Percentiles rank a stretch among this genome's conserved stretches.
These are phyloP conservation scores for Fusarium pseudoanthophilum DNA, from an alignment of 2,329 filamentous ascomycete genomes.

Conservation along the genomic window DNA sequence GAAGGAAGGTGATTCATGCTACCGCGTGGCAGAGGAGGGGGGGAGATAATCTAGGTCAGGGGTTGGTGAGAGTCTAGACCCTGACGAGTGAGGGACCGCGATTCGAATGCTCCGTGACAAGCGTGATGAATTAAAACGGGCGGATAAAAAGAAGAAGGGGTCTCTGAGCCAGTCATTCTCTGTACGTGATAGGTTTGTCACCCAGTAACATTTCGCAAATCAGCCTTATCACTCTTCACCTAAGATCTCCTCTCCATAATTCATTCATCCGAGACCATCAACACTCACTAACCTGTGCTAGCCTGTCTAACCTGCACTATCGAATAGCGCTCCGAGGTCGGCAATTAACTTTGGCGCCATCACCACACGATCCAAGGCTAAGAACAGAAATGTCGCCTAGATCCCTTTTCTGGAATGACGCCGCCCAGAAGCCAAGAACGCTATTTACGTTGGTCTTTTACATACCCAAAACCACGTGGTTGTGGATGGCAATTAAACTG, in stretches of 20 bases:
- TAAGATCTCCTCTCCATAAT: background rate
- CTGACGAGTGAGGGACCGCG: background rate
- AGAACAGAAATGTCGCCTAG: background rate
- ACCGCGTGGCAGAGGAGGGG: constrained; percentile 15
- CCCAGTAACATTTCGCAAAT: background rate
- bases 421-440: background rate
- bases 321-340: background rate
- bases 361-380: background rate
- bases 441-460: constrained; percentile 5
- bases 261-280: background rate
- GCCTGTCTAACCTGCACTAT: background rate
- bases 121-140: background rate
- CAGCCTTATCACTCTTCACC: background rate
- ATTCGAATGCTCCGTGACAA: background rate
- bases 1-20: constrained; percentile 19
- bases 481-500: constrained; percentile 11
- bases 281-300: too few relatives aligned
- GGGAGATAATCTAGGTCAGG: background rate
- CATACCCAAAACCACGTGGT: background rate
- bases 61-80: constrained; percentile 6
- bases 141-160: background rate
- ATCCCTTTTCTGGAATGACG: constrained; percentile 17
- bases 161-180: background rate
- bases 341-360: constrained; percentile 16
- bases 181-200: background rate